Percentiles rank a stretch among this genome's conserved stretches.
These are phyloP conservation scores for Gastrolobium villosum DNA, from an alignment of 306 rosid species.

Conservation along the genomic window DNA sequence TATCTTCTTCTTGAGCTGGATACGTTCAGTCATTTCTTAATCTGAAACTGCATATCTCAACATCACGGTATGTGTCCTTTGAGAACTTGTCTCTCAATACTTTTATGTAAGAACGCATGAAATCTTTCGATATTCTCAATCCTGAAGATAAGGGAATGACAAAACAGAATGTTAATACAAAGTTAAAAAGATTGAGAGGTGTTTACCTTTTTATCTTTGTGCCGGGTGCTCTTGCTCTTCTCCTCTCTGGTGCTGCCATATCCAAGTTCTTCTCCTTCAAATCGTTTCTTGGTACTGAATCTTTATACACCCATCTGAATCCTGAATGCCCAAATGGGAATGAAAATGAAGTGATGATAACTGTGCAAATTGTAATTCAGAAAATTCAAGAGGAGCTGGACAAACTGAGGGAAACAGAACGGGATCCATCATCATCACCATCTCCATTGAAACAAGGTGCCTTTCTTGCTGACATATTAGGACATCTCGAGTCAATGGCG, in stretches of 20 bases:
- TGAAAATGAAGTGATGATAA: constrained; percentile 41
- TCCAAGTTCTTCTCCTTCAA: constrained; percentile 57
- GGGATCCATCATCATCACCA: constrained; percentile 45
- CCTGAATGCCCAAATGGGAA: constrained; percentile 37
- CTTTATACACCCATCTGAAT: constrained; percentile 49
- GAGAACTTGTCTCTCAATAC: background rate
- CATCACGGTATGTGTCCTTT: constrained; percentile 15
- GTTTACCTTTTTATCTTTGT: constrained; percentile 53
- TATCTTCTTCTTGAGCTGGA: constrained; percentile 50
- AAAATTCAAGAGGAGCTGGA: constrained; percentile 62
- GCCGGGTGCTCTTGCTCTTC: constrained; percentile 57
- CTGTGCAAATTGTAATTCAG: constrained; percentile 54
- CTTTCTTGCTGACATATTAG: constrained; percentile 74
- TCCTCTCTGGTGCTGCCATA: constrained; percentile 57
- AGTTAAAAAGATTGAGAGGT: constrained; percentile 61
- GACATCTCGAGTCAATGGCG: constrained; percentile 59
- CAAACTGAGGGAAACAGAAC: constrained; percentile 44
- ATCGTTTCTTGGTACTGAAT: constrained; percentile 58
- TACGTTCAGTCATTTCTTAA: constrained; percentile 45
- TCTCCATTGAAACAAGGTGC: constrained; percentile 47
- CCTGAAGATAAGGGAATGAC: constrained; percentile 51
- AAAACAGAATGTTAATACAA: constrained; percentile 49
- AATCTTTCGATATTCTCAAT: constrained; percentile 38
- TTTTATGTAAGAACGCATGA: constrained; percentile 38
- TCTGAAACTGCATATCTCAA: constrained; percentile 40